A percentile compares a stretch with the other conserved stretches of the same genome.
Conservation (phyloP, 371 early-diverging fungal genomes). For the Lichtheimia corymbifera region DNA sequence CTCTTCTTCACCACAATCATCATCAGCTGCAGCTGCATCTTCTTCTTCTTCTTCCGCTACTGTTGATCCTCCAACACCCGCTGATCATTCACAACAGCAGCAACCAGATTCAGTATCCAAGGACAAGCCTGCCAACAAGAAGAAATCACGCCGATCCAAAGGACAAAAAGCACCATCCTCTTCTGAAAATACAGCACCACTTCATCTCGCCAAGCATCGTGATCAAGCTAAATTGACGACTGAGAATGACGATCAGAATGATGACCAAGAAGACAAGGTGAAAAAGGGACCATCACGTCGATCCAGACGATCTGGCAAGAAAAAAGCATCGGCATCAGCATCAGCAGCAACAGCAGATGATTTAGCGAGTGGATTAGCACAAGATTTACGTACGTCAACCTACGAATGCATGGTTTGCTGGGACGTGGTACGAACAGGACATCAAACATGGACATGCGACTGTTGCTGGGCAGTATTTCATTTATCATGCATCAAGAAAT, state of each 20-base stretch:
- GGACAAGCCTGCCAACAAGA: neutral
- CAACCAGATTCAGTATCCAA: neutral
- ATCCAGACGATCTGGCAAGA: conserved; percentile 1
- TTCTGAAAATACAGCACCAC: neutral
- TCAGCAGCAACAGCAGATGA: conserved; percentile 41
- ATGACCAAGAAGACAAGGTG: neutral
- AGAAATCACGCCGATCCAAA: neutral
- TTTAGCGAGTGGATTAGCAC: conserved; percentile 59
- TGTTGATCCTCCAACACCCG: too few species aligned
- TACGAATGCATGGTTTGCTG: conserved; percentile 97
- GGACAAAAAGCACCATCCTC: neutral
- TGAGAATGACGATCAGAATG: neutral
- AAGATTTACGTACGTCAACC: conserved; percentile 61
- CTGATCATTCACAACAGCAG: neutral
- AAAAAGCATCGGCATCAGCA: conserved; percentile 14
- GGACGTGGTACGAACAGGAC: conserved; percentile 71
- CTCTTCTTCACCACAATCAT: neutral
- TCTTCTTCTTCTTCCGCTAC: neutral
- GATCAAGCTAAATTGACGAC: conserved; percentile 41
- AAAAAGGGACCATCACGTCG: neutral
- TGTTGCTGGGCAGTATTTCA: conserved; percentile 92
- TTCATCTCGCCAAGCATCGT: conserved; percentile 31
- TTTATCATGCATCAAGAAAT: conserved; percentile 73
- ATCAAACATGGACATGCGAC: conserved; percentile 83
- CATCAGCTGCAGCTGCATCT: neutral